Base-by-base conservation (phyloP, 2,329 filamentous ascomycete genomes). In the Pseudogymnoascus sp. region DNA sequence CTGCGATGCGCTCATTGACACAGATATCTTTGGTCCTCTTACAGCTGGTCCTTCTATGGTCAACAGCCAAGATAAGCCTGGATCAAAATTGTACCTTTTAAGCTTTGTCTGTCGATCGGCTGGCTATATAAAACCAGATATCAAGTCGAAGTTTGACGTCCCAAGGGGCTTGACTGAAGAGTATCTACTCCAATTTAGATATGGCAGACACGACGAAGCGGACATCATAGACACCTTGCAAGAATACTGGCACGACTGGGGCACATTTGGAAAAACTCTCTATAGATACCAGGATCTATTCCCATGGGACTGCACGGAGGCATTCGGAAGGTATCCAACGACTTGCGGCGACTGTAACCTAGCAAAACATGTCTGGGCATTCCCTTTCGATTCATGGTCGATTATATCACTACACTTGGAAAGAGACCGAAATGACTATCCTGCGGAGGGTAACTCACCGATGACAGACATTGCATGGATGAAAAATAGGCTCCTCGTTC, bases 221-320 rank as follows among this genome's bases (percentile, higher is more conserved):
- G 76, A 79, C 61, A 69, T 79, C 3, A 72, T 78, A 28, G 77
- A 79, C 64, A 72, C 71, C 0, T 72, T 73, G 9, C 69, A 72
- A 60, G 76, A 78, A 66, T 79, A 78, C 62, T 79, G 76, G 77
- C 68, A 75, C 60, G 76, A 78, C 64, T 78, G 76, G 75, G 76
- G 73, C 4, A 71, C 69, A 6, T 77, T 78, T 60, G 72, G 68
- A 1, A 68, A 67, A 3, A 71, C 70, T 0, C 62, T 77, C 0
- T 78, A 78, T 64, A 66, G 62, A 9, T 73, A 76, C 53, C 75
- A 77, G 59, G 71, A 75, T 58, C 47, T 77, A 14, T 79, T 78
- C 53, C 77, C 75, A 0, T 79, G 76, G 76, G 77, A 79, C 61
- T 79, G 77, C 65, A 78, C 76, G 3, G 75, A 78, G 62, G 77